These are phyloP conservation scores for Fusarium gaditjirri DNA, from an alignment of 2,329 filamentous ascomycete species.

Conservation along the genomic window DNA sequence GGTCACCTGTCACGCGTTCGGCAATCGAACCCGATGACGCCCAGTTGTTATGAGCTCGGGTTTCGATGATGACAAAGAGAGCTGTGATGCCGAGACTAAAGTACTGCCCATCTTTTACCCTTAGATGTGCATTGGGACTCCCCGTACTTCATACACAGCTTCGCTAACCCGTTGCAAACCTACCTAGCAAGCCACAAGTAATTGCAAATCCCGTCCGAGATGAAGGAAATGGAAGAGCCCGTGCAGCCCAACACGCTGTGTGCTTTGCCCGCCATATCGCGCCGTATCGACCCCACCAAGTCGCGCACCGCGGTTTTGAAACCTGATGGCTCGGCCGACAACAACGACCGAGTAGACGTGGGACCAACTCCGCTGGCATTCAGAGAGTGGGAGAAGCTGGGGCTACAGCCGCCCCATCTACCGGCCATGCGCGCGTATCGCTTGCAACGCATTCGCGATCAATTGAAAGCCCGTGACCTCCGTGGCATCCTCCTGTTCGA, in stretches of 20 bases:
- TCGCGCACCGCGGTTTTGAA: not conserved
- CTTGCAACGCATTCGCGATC: not conserved
- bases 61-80: not conserved
- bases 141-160: no score
- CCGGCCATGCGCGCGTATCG: not conserved
- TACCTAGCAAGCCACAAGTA: not conserved
- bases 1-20: not conserved
- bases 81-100: no score
- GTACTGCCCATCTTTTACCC: no score
- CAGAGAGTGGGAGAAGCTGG: not conserved
- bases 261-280: no score
- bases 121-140: no score
- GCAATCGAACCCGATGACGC: not conserved
- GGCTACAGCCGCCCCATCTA: not conserved
- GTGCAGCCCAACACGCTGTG: no score
- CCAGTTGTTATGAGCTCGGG: not conserved
- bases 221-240: not conserved
- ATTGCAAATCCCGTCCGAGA: accelerated
- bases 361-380: not conserved
- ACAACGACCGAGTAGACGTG: not conserved
- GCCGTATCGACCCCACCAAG: not conserved
- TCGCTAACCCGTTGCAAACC: no score
- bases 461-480: accelerated
- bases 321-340: not conserved
- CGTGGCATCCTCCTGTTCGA: not conserved